Base-by-base conservation (phyloP, 306 rosid genomes). In the Lablab purpureus region DNA sequence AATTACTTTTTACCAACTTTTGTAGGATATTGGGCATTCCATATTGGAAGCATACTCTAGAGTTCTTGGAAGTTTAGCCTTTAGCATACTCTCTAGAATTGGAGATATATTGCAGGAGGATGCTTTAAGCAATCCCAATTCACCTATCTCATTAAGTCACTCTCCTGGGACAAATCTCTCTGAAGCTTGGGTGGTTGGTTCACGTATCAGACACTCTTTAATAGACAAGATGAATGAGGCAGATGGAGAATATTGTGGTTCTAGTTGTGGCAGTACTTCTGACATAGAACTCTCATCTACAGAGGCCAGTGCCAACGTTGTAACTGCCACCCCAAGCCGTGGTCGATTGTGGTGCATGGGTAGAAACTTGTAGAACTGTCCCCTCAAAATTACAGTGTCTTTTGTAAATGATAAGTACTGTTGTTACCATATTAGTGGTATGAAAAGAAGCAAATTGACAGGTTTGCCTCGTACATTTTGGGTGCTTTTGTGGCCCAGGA, bases 41-140 rank as follows among this genome's bases (percentile, higher is more conserved):
- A 87, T 93, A 60, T 46, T 91, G 79, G 98, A 93, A 81, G 93
- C 95, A 7, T 93, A 93, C 81, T 93, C 98, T 22, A 82, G 97
- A 71, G 95, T 90, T 51, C 85, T 93, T 74, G 92, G 90, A 66
- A 91, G 87, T 87, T 81, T 93, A 84, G 95, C 97, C 14, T 87
- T 83, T 84, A 88, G 91, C 87, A 84, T 93, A 86, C 87, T 93
- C 2, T 91, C 87, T 19, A 93, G 98, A 84, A 89, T 93, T 60
- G 88, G 87, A 68, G 98, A 93, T 71, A 75, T 93, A 46, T 54
- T 93, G 80, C 86, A 85, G 62, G 97, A 90, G 85, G 97, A 90
- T 88, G 83, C 86, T 52, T 66, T 82, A 68, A 87, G 85, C 87
- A 84, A 85, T 87, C 88, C 92, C 19, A 86, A 78, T 82, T 64